Conservation (phyloP, 1,139 yeast genomes). For the Yamadazyma oceani region DNA sequence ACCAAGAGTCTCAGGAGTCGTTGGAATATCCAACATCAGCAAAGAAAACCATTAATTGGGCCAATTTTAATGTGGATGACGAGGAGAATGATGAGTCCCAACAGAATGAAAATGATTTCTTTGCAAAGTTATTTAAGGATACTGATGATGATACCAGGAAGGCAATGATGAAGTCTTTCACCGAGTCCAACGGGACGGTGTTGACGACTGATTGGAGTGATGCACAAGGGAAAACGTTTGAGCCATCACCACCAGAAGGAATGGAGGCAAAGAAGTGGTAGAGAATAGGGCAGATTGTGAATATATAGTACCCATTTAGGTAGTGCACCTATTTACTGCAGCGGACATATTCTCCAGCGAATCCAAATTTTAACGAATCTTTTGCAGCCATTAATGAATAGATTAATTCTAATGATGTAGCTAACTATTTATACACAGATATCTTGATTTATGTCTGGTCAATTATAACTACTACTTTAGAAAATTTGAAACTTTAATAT, state of each 20-base stretch:
- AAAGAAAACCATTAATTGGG: constrained; percentile 68
- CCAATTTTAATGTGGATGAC: constrained; percentile 55
- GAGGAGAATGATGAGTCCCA: constrained; percentile 43
- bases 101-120: constrained; percentile 66
- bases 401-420: too few relatives aligned
- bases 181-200: constrained; percentile 94
- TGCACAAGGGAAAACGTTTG: constrained; percentile 66
- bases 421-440: too few relatives aligned
- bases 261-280: constrained; percentile 50
- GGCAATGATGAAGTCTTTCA: constrained; percentile 96
- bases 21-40: constrained; percentile 64
- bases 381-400: too few relatives aligned
- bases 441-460: too few relatives aligned
- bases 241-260: constrained; percentile 78
- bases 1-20: constrained; percentile 11
- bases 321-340: too few relatives aligned
- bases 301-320: neutral
- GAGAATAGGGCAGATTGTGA: too few relatives aligned
- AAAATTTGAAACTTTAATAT: too few relatives aligned
- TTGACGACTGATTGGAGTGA: constrained; percentile 95
- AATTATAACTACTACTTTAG: too few relatives aligned
- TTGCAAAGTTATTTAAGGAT: constrained; percentile 67
- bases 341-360: too few relatives aligned
- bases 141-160: constrained; percentile 87
- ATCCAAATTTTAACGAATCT: too few relatives aligned